Evolutionary conservation across 2,329 filamentous ascomycete species (phyloP), one percentile per base, ranked within the genome.

Genomic region (Alternaria brassicae): DNA sequence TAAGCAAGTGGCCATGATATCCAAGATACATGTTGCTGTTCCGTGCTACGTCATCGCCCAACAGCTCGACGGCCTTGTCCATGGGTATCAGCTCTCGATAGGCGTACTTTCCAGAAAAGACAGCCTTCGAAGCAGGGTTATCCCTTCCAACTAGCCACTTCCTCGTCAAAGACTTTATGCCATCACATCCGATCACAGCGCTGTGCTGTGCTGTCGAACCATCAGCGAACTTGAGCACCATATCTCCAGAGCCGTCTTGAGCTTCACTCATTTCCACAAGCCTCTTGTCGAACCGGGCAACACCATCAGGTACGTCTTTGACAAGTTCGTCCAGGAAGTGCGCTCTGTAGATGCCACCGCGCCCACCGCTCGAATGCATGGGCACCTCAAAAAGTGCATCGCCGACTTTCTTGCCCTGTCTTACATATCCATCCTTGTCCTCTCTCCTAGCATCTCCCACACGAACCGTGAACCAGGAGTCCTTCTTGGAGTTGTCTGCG

Each of bases 11-110:
- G 0, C 84, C 86, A 56, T 81, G 77, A 1, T 83, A 84, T 0
- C 87, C 88, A 53, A 86, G 80, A 72, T 85, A 87, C 80, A 88
- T 85, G 71, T 84, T 82, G 30, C 80, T 79, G 36, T 85, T 86
- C 32, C 73, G 65, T 0, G 84, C 81, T 19, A 84, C 76, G 37
- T 85, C 78, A 8, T 81, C 77, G 7, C 86, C 85, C 0, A 89
- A 67, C 5, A 81, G 75, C 5, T 77, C 69, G 1, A 79, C 73
- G 0, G 86, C 87, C 13, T 81, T 70, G 2, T 83, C 80, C 81
- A 89, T 89, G 0, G 87, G 86, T 5, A 90, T 81, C 6, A 91
- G 74, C 0, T 85, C 85, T 21, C 89, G 82, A 73, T 88, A 91
- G 36, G 86, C 88, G 72, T 86, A 86, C 63, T 88, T 86, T 37